A percentile compares a stretch with the other conserved stretches of the same genome.
Evolutionary conservation across 495 filamentous ascomycete species (phyloP).

Genomic region (Penicillium paxilli): DNA sequence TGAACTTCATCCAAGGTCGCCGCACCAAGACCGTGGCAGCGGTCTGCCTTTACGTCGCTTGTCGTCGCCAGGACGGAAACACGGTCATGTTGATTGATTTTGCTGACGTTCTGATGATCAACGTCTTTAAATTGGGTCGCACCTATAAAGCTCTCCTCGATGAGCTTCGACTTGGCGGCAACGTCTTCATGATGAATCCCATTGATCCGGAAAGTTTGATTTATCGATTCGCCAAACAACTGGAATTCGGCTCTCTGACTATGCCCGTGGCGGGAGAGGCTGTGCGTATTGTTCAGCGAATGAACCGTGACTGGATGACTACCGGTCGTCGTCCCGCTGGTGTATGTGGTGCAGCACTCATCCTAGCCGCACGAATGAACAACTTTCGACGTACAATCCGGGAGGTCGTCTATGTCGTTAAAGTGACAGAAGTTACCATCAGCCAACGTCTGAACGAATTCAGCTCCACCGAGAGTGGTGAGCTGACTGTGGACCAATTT

Average conservation of each 20-base stretch:
- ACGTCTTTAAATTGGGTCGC: conserved; percentile 87
- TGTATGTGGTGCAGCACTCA: conserved; percentile 89
- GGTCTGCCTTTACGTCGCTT: conserved; percentile 84
- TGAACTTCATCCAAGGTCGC: conserved; percentile 87
- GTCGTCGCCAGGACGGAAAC: conserved; percentile 64
- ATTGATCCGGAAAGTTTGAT: conserved; percentile 85
- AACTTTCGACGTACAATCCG: conserved; percentile 89
- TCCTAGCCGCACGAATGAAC: conserved; percentile 95
- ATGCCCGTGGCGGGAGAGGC: conserved; percentile 84
- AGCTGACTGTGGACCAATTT: conserved; percentile 85
- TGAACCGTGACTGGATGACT: conserved; percentile 96
- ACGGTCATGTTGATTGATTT: conserved; percentile 89
- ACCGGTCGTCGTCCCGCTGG: conserved; percentile 90
- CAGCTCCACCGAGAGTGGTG: conserved; percentile 72
- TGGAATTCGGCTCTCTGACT: conserved; percentile 80
- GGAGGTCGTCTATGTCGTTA: conserved; percentile 94
- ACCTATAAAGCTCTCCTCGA: conserved; percentile 77
- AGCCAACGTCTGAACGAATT: conserved; percentile 89
- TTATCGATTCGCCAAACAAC: conserved; percentile 79
- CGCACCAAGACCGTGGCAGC: conserved; percentile 80
- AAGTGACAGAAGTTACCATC: conserved; percentile 89
- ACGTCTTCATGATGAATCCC: conserved; percentile 51
- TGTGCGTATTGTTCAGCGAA: conserved; percentile 79
- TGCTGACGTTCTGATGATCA: conserved; percentile 77
- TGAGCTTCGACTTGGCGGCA: conserved; percentile 55